Percentiles rank a stretch among this genome's conserved stretches.
Conservation (phyloP, 31 red algal genomes). For the Bonnemaisonia californica region DNA sequence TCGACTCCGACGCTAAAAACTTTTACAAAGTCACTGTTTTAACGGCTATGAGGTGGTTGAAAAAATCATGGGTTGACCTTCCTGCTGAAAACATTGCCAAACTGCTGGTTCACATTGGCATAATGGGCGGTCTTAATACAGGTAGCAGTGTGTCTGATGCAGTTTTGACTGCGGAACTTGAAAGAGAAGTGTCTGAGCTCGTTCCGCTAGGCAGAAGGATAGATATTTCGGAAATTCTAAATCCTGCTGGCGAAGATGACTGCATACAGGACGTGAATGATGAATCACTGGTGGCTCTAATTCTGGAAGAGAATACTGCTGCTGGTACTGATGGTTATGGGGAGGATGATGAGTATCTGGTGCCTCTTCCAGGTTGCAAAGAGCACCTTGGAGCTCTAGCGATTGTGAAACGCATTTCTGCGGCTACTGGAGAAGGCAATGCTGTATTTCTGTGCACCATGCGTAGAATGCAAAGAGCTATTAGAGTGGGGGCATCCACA, state of each 20-base stretch:
- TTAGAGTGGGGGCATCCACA: no score
- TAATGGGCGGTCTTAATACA: no score
- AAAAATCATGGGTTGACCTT: conserved; percentile 17
- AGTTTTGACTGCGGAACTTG: neutral
- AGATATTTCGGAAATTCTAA: neutral
- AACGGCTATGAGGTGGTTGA: conserved; percentile 7
- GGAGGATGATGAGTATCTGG: no score
- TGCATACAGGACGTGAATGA: conserved; percentile 2
- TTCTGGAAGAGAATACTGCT: neutral
- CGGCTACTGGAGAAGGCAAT: no score
- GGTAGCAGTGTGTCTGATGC: neutral
- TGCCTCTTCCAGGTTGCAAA: no score
- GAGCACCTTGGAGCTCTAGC: no score
- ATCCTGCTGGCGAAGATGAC: conserved; percentile 3
- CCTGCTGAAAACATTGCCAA: conserved; percentile 1
- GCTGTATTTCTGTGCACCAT: no score
- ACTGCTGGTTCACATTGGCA: no score
- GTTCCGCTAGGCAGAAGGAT: neutral
- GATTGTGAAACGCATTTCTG: no score
- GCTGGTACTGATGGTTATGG: no score
- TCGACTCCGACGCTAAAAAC: conserved; percentile 18
- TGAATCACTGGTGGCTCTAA: neutral
- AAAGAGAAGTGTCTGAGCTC: neutral
- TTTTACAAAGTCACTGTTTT: conserved; percentile 24
- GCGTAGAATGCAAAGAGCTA: no score